Evolutionary conservation across 2,329 filamentous ascomycete genomes (phyloP).

Genomic region (Ophiostoma fasciatum): DNA sequence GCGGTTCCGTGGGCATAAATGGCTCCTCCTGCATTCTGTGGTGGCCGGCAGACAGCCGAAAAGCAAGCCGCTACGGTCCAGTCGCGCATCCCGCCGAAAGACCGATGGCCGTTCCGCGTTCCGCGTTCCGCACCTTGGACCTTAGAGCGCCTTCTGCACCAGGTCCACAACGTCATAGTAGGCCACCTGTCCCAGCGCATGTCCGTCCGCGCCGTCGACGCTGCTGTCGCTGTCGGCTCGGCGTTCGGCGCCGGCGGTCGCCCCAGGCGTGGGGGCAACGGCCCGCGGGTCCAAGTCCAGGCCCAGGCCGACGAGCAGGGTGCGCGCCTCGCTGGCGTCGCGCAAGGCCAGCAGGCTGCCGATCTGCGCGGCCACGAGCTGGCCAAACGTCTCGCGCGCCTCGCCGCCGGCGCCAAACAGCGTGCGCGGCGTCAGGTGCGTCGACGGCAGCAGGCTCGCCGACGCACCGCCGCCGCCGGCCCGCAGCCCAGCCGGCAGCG

Average conservation of each 20-base stretch:
- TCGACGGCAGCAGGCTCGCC: constrained; percentile 47
- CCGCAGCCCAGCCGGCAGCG: constrained; percentile 29
- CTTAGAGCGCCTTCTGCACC: constrained; percentile 35
- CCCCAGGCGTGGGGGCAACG: background rate
- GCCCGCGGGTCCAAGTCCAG: constrained; percentile 25
- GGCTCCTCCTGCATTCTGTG: too few species aligned
- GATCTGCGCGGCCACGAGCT: constrained; percentile 80
- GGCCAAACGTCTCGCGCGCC: constrained; percentile 68
- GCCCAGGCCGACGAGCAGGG: constrained; percentile 47
- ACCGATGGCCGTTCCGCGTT: too few species aligned
- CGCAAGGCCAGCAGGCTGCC: constrained; percentile 63
- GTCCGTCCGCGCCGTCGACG: background rate
- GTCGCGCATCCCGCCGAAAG: too few species aligned
- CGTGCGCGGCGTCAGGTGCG: constrained; percentile 73
- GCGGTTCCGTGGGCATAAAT: too few species aligned
- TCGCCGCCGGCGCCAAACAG: constrained; percentile 70
- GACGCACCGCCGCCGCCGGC: constrained; percentile 13
- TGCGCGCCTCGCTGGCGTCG: constrained; percentile 48
- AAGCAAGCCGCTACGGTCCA: too few species aligned
- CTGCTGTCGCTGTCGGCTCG: too few species aligned
- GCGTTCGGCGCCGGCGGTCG: too few species aligned
- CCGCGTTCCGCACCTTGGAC: too few species aligned
- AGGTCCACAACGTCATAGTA: constrained; percentile 54
- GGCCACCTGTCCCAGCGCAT: constrained; percentile 22
- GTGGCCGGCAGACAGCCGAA: too few species aligned